A percentile compares a stretch with the other conserved stretches of the same genome.
phyloP scores from a whole-genome alignment of 495 filamentous ascomycete species.

The Aspergillus asperescens region DNA sequence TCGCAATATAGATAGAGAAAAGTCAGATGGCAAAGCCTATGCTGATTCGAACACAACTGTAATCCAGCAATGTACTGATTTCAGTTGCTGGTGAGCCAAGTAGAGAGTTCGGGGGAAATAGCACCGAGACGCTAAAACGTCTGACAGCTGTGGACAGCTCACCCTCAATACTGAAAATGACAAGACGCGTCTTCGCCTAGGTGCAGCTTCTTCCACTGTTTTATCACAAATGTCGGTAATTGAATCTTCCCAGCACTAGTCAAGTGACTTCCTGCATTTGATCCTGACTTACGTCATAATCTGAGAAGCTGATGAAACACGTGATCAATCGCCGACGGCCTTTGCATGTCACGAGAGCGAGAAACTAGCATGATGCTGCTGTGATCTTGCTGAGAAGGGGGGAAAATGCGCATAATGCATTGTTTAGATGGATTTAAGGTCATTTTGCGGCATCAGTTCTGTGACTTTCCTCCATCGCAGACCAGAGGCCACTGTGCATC shows the following conservation, averaged over 20 bases:
- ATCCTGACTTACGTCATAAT: background rate
- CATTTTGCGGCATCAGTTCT: background rate
- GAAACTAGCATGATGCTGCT: background rate
- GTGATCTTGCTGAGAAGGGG: background rate
- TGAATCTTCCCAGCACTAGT: background rate
- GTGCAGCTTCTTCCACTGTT: background rate
- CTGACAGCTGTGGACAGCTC: background rate
- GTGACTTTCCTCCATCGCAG: background rate
- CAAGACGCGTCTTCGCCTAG: background rate
- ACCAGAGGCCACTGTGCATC: too few species aligned
- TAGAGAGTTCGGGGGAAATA: constrained; percentile 1
- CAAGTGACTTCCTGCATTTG: background rate
- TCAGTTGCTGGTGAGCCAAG: background rate
- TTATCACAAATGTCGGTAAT: background rate
- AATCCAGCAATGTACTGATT: background rate
- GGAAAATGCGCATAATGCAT: background rate
- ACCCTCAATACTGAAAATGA: background rate
- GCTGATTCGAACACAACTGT: background rate
- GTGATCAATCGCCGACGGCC: constrained; percentile 8
- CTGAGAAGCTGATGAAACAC: background rate
- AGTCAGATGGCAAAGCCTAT: background rate
- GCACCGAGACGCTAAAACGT: background rate
- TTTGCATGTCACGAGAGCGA: background rate
- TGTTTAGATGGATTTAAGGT: background rate
- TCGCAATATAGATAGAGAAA: background rate